These are phyloP conservation scores for Russula compacta DNA, from an alignment of 768 basidiomycete species.

Conservation along the genomic window DNA sequence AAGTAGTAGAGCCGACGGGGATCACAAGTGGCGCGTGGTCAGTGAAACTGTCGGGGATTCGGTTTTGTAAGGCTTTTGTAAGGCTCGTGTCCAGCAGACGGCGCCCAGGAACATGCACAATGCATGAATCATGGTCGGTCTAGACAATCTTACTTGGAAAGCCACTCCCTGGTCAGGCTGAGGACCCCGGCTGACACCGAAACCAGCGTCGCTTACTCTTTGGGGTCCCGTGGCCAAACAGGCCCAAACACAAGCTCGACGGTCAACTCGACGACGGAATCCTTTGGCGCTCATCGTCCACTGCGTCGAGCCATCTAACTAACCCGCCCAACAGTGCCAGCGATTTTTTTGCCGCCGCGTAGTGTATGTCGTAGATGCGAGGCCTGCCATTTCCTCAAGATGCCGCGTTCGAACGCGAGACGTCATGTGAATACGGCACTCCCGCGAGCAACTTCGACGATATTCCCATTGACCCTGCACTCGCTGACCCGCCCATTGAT, in stretches of 20 bases:
- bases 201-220: background rate
- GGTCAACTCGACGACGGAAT: slow-evolving; percentile 20
- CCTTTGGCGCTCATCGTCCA: slow-evolving; percentile 9
- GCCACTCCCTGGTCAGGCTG: background rate
- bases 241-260: slow-evolving; percentile 20
- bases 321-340: background rate
- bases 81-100: background rate
- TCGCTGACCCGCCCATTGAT: slow-evolving; percentile 45
- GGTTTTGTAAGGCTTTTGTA: background rate
- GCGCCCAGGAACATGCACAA: slow-evolving; percentile 2
- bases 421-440: slow-evolving; percentile 50
- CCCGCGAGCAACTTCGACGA: slow-evolving; percentile 45
- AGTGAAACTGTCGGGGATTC: background rate
- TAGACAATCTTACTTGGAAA: background rate
- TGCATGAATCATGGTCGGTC: background rate
- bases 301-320: slow-evolving; percentile 2
- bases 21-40: background rate
- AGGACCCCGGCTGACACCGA: slow-evolving; percentile 15
- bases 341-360: background rate
- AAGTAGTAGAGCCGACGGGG: background rate
- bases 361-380: slow-evolving; percentile 36
- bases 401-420: slow-evolving; percentile 43
- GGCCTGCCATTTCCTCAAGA: slow-evolving; percentile 49
- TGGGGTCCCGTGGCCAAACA: slow-evolving; percentile 16
- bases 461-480: slow-evolving; percentile 78